These are phyloP conservation scores for Cucurbita pepo DNA, from an alignment of 306 rosid genomes.

Conservation along the genomic window DNA sequence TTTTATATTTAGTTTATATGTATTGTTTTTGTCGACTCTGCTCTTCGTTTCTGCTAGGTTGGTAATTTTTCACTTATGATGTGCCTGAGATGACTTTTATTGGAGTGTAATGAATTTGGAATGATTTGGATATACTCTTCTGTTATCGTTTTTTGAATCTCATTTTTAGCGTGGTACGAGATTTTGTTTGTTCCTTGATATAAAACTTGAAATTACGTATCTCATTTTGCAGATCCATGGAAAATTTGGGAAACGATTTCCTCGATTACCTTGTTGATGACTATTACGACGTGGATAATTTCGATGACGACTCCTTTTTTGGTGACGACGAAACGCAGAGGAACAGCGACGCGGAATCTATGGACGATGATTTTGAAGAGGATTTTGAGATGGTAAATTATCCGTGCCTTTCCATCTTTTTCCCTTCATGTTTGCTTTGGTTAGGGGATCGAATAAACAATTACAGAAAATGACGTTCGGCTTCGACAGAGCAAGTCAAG, in stretches of 20 bases:
- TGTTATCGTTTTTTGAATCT: not conserved
- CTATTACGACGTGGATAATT: constrained; percentile 28
- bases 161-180: not conserved
- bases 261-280: constrained; percentile 40
- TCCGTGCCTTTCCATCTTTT: not conserved
- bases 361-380: constrained; percentile 47
- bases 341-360: not conserved
- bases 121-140: not conserved
- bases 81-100: not conserved
- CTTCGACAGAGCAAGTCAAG: constrained; percentile 34
- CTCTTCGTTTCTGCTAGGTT: not conserved
- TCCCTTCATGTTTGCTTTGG: not conserved
- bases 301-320: constrained; percentile 23
- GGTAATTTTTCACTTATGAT: not conserved
- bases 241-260: constrained; percentile 43
- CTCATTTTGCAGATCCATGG: constrained; percentile 29
- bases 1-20: not conserved
- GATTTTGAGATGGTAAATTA: constrained; percentile 32
- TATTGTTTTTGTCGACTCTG: not conserved
- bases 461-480: not conserved
- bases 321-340: constrained; percentile 10
- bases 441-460: not conserved
- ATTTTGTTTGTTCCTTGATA: not conserved
- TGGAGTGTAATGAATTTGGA: not conserved
- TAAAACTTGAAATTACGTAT: not conserved